phyloP scores from a whole-genome alignment of 768 basidiomycete genomes.

The Rhodosporidiobolus odoratus region DNA sequence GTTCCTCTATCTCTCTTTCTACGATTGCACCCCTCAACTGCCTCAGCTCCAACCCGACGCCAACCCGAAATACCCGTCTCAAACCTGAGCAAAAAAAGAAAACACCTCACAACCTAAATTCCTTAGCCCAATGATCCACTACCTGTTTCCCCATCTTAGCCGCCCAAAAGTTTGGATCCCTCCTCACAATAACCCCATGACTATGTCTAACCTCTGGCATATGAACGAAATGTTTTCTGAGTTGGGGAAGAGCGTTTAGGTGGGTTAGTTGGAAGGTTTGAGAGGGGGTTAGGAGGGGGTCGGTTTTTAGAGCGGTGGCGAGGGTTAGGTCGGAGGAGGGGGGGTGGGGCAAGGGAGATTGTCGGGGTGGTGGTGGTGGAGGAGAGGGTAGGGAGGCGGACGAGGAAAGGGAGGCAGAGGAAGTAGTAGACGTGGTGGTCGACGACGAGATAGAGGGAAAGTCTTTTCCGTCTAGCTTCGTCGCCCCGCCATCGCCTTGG shows the following conservation, averaged over 20 bases:
- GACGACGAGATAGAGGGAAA: background rate
- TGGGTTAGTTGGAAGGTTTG: constrained; percentile 20
- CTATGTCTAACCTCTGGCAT: constrained; percentile 19
- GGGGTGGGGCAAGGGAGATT: background rate
- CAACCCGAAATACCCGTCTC: no score
- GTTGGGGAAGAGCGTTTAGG: constrained; percentile 31
- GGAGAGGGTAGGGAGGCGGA: background rate
- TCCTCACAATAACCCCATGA: constrained; percentile 30
- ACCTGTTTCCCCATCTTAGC: constrained; percentile 20
- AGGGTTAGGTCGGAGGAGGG: background rate
- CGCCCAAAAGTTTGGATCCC: constrained; percentile 8
- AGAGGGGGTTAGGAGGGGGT: constrained; percentile 17
- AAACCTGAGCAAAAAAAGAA: no score
- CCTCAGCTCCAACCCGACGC: no score
- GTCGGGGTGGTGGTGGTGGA: background rate
- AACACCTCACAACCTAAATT: constrained; percentile 18
- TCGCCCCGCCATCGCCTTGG: background rate
- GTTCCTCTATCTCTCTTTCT: no score
- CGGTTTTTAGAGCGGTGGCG: constrained; percentile 10
- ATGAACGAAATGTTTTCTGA: constrained; percentile 29
- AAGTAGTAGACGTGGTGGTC: background rate
- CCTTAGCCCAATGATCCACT: constrained; percentile 32
- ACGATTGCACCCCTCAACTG: no score
- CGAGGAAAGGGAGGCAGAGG: background rate
- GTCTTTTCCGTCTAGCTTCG: background rate